Conservation (phyloP, 305 asterid species). For the Solanum hybrid region DNA sequence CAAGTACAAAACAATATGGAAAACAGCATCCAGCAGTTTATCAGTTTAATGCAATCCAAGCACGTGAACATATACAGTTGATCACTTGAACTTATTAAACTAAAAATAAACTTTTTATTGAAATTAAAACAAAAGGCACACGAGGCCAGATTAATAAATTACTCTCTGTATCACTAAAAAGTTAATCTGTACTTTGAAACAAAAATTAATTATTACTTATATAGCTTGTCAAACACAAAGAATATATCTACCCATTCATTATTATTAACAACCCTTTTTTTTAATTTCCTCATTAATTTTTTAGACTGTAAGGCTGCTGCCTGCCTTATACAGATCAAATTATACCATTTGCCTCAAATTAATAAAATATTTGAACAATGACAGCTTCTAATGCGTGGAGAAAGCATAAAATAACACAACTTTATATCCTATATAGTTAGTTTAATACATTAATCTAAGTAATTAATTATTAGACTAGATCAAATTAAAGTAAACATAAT, state of each 20-base stretch:
- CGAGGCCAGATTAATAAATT: slow-evolving; percentile 22
- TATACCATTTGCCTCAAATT: neutral
- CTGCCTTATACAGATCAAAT: slow-evolving; percentile 9
- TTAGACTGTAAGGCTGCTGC: slow-evolving; percentile 20
- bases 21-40: slow-evolving; percentile 31
- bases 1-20: neutral
- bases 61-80: slow-evolving; percentile 40
- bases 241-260: neutral
- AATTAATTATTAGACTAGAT: neutral
- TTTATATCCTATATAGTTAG: slow-evolving; percentile 8
- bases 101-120: neutral
- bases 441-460: slow-evolving; percentile 5
- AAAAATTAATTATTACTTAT: neutral
- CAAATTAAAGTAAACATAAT: neutral
- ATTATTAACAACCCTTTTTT: neutral
- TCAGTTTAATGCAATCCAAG: slow-evolving; percentile 14
- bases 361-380: slow-evolving; percentile 13
- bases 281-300: neutral
- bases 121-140: slow-evolving; percentile 14
- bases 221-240: neutral
- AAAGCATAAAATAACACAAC: slow-evolving; percentile 16
- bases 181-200: slow-evolving; percentile 33
- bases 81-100: neutral
- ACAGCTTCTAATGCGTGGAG: slow-evolving; percentile 14
- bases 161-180: slow-evolving; percentile 13